A percentile compares a stretch with the other conserved stretches of the same genome.
phyloP scores from a whole-genome alignment of 352 stramenopile genomes.

The Phytophthora sp. region DNA sequence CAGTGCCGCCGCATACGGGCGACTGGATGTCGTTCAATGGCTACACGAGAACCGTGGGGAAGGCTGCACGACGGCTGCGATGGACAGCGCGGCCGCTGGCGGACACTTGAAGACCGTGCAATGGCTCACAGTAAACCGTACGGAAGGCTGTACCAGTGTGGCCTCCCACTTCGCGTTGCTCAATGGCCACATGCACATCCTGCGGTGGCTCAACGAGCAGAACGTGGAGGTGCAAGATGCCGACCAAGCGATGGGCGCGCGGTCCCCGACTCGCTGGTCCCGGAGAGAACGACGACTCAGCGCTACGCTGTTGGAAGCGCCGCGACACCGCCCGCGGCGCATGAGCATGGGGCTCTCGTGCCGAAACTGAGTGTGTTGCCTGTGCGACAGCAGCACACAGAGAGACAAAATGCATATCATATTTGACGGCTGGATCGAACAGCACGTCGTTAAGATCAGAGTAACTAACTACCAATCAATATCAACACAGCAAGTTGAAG shows the following conservation, averaged over 20 bases:
- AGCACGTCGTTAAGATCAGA: conserved; percentile 9
- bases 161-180: conserved; percentile 71
- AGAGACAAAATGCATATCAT: conserved; percentile 13
- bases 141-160: conserved; percentile 75
- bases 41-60: conserved; percentile 67
- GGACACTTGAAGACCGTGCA: conserved; percentile 72
- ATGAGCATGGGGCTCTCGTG: conserved; percentile 38
- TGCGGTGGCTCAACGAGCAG: conserved; percentile 70
- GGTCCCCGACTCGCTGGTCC: conserved; percentile 22
- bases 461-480: too few relatives aligned
- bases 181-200: conserved; percentile 70
- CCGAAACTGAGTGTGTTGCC: conserved; percentile 25
- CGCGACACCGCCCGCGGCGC: conserved; percentile 32
- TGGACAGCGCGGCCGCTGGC: conserved; percentile 74
- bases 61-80: conserved; percentile 73
- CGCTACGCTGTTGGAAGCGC: conserved; percentile 38
- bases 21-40: conserved; percentile 75
- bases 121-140: conserved; percentile 65
- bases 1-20: conserved; percentile 71
- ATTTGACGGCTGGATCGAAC: conserved; percentile 29
- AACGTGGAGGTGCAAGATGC: conserved; percentile 29
- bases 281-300: conserved; percentile 43
- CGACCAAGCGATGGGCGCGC: background rate
- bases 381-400: conserved; percentile 7
- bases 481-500: conserved; percentile 20